phyloP scores from a whole-genome alignment of 768 basidiomycete genomes.

The Cubamyces sp. region DNA sequence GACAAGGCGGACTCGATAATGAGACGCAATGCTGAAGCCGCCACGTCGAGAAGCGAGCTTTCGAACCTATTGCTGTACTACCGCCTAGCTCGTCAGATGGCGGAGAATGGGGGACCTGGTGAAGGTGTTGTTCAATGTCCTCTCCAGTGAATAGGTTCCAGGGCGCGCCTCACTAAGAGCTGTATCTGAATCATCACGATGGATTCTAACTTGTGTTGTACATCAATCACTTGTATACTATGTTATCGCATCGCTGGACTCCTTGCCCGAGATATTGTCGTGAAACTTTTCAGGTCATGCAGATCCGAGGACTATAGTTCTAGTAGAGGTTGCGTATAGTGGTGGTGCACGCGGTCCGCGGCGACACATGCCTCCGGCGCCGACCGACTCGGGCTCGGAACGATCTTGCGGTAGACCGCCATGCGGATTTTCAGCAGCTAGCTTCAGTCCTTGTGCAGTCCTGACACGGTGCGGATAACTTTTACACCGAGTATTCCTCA shows the following conservation, averaged over 20 bases:
- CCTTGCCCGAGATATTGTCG: too few species aligned
- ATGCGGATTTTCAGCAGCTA: slow-evolving; percentile 1
- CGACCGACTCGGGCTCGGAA: slow-evolving; percentile 1
- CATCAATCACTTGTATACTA: background rate
- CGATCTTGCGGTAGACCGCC: slow-evolving; percentile 15
- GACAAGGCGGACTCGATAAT: slow-evolving; percentile 58
- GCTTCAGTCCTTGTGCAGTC: background rate
- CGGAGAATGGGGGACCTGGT: slow-evolving; percentile 2
- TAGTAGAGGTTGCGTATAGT: background rate
- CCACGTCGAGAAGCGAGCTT: slow-evolving; percentile 35
- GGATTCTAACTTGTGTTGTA: background rate
- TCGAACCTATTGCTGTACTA: slow-evolving; percentile 38
- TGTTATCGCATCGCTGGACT: background rate
- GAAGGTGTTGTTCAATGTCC: slow-evolving; percentile 20
- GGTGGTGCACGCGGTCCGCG: background rate
- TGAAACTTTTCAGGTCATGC: too few species aligned
- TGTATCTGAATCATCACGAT: background rate
- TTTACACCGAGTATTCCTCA: background rate
- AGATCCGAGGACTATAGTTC: too few species aligned
- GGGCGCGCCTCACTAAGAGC: too few species aligned
- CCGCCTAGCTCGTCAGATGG: slow-evolving; percentile 24
- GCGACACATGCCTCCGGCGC: slow-evolving; percentile 12
- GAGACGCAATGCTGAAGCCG: slow-evolving; percentile 50
- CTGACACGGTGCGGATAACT: slow-evolving; percentile 2
- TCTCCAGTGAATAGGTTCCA: slow-evolving; percentile 18